These are phyloP conservation scores for Excoecaria cochinchinensis DNA, from an alignment of 345 rosid species.

Conservation along the genomic window DNA sequence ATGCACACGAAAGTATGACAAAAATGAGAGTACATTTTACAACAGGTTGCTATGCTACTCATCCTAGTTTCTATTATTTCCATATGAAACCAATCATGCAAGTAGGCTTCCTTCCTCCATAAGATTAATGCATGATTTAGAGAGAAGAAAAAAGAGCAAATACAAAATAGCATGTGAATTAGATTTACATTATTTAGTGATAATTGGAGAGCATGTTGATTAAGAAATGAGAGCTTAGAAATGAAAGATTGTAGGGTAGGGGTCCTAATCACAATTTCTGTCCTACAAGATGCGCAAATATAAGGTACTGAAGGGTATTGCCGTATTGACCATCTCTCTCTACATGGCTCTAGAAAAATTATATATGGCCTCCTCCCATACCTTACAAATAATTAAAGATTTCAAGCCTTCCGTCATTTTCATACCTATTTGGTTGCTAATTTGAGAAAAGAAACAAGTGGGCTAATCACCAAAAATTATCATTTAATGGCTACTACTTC, in stretches of 20 bases:
- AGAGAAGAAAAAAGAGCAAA: not conserved
- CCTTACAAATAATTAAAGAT: not conserved
- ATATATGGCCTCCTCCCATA: not conserved
- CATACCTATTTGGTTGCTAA: not conserved
- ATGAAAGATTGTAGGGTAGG: not conserved
- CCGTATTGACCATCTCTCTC: not conserved
- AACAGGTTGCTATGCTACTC: not conserved
- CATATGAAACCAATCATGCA: too few species aligned
- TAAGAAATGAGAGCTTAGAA: not conserved
- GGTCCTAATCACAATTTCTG: not conserved
- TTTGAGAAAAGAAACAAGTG: not conserved
- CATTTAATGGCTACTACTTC: not conserved
- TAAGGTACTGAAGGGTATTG: not conserved
- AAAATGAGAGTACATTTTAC: too few species aligned
- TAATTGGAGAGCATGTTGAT: not conserved
- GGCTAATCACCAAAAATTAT: not conserved
- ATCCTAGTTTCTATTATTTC: not conserved
- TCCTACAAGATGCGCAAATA: slow-evolving; percentile 7
- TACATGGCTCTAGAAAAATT: not conserved
- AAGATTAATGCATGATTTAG: not conserved
- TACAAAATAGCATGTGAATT: slow-evolving; percentile 1
- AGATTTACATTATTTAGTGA: too few species aligned
- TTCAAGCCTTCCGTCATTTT: slow-evolving; percentile 6
- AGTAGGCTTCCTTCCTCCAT: too few species aligned
- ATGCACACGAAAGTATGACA: too few species aligned